phyloP scores from a whole-genome alignment of 495 filamentous ascomycete species.

The Lophiostoma macrostomum region DNA sequence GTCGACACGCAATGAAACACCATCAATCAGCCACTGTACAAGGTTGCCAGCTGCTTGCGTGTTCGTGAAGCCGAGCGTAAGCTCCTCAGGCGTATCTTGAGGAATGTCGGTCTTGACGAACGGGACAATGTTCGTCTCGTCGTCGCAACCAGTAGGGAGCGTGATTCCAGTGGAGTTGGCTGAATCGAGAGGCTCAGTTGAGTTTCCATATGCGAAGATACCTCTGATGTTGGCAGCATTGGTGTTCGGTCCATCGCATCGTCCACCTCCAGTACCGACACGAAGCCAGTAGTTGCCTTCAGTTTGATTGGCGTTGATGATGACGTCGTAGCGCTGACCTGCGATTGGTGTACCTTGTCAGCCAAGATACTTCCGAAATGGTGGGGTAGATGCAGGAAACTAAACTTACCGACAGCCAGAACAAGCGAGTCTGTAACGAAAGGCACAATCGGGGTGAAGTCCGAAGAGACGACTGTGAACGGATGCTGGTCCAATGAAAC shows the following conservation, averaged over 20 bases:
- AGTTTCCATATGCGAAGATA: conserved; percentile 38
- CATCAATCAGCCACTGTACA: conserved; percentile 40
- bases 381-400: not conserved
- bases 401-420: conserved; percentile 35
- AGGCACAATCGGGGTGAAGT: conserved; percentile 42
- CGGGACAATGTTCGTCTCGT: conserved; percentile 34
- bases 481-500: conserved; percentile 35
- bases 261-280: conserved; percentile 29
- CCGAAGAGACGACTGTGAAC: conserved; percentile 39
- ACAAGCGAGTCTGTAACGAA: conserved; percentile 32
- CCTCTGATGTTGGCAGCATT: conserved; percentile 32
- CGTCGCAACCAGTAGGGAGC: conserved; percentile 33
- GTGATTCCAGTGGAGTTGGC: conserved; percentile 23
- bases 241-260: conserved; percentile 33
- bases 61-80: conserved; percentile 21
- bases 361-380: not conserved
- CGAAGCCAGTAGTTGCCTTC: conserved; percentile 42
- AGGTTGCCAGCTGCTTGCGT: conserved; percentile 21
- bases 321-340: conserved; percentile 45
- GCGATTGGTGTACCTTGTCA: conserved; percentile 1
- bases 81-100: conserved; percentile 10
- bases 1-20: conserved; percentile 31
- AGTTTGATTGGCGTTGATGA: conserved; percentile 39
- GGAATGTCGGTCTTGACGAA: conserved; percentile 32
- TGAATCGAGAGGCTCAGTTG: too few relatives aligned